These are phyloP conservation scores for Eleusine indica DNA, from an alignment of 176 grass and related monocot genomes.

Conservation along the genomic window DNA sequence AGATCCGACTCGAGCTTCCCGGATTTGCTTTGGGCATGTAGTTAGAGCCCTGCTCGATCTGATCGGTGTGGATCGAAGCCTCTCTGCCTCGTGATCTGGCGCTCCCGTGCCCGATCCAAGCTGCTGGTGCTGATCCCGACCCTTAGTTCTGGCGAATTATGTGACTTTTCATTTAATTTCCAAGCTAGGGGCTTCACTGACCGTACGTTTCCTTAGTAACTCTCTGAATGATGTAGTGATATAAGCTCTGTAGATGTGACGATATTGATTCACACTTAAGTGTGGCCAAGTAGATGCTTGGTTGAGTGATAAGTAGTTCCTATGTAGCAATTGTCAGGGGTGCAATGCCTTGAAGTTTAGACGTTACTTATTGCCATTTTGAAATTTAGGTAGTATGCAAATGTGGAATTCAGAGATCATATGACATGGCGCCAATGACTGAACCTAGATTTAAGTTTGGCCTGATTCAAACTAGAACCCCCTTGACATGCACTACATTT, in stretches of 20 bases:
- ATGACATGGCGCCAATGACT: background rate
- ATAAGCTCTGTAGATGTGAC: background rate
- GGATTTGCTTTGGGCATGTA: background rate
- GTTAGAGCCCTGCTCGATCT: constrained; percentile 5
- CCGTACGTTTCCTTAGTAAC: background rate
- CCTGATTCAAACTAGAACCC: background rate
- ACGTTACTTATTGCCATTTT: background rate
- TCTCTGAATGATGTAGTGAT: background rate
- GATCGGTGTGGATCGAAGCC: constrained; percentile 25
- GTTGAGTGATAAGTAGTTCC: background rate
- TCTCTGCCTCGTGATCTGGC: constrained; percentile 36
- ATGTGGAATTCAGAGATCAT: background rate
- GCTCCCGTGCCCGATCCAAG: constrained; percentile 33
- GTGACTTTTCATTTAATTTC: background rate
- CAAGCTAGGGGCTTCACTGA: constrained; percentile 29
- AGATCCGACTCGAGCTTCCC: constrained; percentile 42
- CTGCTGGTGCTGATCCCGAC: constrained; percentile 1
- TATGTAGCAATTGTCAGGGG: background rate
- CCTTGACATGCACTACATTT: background rate
- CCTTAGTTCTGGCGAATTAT: background rate
- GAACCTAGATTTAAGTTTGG: background rate
- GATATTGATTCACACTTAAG: background rate
- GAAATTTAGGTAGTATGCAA: background rate
- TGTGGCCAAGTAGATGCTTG: background rate
- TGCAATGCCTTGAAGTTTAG: background rate